Evolutionary conservation across 352 stramenopile species (phyloP), one percentile per base, ranked within the genome.

Genomic region (Phytophthora podocarpi): DNA sequence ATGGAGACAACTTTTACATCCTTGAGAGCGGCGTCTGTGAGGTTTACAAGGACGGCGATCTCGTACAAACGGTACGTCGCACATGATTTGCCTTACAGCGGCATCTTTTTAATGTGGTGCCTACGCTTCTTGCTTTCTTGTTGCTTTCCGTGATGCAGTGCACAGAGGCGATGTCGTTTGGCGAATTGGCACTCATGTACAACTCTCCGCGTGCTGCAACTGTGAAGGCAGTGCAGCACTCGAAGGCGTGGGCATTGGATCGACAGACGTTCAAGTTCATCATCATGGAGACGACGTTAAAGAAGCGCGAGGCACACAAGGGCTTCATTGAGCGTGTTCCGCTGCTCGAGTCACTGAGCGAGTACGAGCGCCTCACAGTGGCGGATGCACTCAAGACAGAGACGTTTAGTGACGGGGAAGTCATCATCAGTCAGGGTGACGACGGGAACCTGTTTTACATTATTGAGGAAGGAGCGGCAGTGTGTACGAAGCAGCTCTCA

Each of bases 121-220:
- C 64, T 11, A 57, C 20, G 16, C 34, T 20, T 45, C 2, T 47
- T 34, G 26, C 23, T 55, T 20, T 24, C 4, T 40, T 24, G 61
- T 48, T 43, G 3, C 2, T 48, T 23, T 24, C 27, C n/a, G n/a
- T 58, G 7, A 34, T 47, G 26, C 28, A 93, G 69, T 90, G 97
- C 58, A 88, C 76, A n/a, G 77, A 89, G 26, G 86, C 85, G 2
- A 89, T 92, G 68, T 96, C 91, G 8, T 99, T 99, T 81, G 97
- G 97, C 28, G 97, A 99, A 63, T 74, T 99, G 26, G 96, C 96
- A 10, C 82, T 99, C 21, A 97, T 99, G 90, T 99, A 99, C 81
- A 98, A 98, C 58, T 95, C 90, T 15, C 97, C 97, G 5, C 93
- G 97, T 50, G 94, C 96, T 21, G 97, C 97, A 21, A 98, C 96